Conservation (phyloP, 768 basidiomycete genomes). For the Naganishia onofrii region DNA sequence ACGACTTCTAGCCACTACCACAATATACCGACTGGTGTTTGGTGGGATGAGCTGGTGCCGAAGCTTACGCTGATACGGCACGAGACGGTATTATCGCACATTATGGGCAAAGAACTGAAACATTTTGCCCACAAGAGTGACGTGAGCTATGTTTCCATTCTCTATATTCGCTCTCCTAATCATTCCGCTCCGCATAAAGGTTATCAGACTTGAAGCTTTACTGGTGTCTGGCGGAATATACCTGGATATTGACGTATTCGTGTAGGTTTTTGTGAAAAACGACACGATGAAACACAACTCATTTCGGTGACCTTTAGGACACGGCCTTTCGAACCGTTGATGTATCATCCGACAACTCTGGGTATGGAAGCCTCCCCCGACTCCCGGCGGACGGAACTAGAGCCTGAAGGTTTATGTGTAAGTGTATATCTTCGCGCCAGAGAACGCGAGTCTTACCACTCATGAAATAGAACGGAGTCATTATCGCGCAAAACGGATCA, state of each 20-base stretch:
- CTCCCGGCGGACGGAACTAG: constrained; percentile 37
- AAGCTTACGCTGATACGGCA: constrained; percentile 45
- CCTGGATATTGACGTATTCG: constrained; percentile 49
- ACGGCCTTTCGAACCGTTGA: constrained; percentile 45
- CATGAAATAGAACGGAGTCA: constrained; percentile 46
- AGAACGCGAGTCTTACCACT: too few relatives aligned
- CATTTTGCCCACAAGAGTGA: constrained; percentile 53
- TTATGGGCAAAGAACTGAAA: constrained; percentile 42
- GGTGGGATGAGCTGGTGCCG: constrained; percentile 49
- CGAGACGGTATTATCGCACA: constrained; percentile 41
- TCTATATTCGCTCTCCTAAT: background rate
- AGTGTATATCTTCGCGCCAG: constrained; percentile 19
- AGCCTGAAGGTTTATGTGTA: constrained; percentile 51
- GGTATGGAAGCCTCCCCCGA: constrained; percentile 51
- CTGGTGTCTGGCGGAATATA: constrained; percentile 49
- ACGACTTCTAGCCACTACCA: constrained; percentile 45
- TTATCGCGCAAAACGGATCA: constrained; percentile 44
- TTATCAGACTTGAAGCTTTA: constrained; percentile 46
- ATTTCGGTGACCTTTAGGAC: constrained; percentile 32
- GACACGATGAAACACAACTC: background rate
- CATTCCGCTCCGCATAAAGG: constrained; percentile 7
- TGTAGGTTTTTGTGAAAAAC: constrained; percentile 45
- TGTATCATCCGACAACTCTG: constrained; percentile 45
- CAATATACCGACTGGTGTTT: constrained; percentile 50
- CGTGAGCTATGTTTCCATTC: constrained; percentile 30